Conservation (phyloP, 352 stramenopile genomes). For the Peronospora farinosa region DNA sequence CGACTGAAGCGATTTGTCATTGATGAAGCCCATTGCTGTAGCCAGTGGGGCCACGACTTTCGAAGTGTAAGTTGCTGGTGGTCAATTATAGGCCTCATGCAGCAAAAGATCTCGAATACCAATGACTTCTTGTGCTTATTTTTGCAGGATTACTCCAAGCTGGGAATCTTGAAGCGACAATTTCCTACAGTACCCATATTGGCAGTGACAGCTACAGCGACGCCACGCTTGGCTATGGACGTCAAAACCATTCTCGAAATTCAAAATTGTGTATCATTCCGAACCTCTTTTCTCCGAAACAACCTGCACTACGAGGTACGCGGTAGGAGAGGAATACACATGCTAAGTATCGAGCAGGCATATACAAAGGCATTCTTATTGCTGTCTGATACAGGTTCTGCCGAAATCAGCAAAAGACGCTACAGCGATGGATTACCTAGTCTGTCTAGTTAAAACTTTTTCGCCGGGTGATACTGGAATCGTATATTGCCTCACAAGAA, state of each 20-base stretch:
- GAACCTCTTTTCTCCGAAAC: constrained; percentile 83
- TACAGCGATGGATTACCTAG: constrained; percentile 51
- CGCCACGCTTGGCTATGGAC: constrained; percentile 61
- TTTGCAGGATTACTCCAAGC: constrained; percentile 87
- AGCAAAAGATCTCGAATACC: neutral
- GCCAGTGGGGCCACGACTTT: constrained; percentile 83
- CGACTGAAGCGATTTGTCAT: constrained; percentile 90
- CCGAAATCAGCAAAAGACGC: constrained; percentile 45
- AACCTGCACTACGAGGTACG: constrained; percentile 89
- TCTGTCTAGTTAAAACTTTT: constrained; percentile 72
- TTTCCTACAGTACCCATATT: constrained; percentile 89
- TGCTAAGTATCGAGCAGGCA: neutral
- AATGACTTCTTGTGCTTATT: neutral
- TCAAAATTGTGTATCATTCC: constrained; percentile 76
- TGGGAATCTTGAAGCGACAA: constrained; percentile 85
- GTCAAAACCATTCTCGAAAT: constrained; percentile 74
- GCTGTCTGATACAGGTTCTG: constrained; percentile 23
- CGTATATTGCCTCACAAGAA: constrained; percentile 88
- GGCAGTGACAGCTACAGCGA: constrained; percentile 86
- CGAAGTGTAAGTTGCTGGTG: constrained; percentile 35
- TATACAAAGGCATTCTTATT: neutral
- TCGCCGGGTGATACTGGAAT: constrained; percentile 67
- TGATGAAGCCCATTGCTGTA: constrained; percentile 87
- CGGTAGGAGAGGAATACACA: constrained; percentile 15
- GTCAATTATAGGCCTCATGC: neutral